A percentile compares a stretch with the other conserved stretches of the same genome.
These are phyloP conservation scores for Xylariaceae sp. DNA, from an alignment of 2,329 filamentous ascomycete species.

Conservation along the genomic window DNA sequence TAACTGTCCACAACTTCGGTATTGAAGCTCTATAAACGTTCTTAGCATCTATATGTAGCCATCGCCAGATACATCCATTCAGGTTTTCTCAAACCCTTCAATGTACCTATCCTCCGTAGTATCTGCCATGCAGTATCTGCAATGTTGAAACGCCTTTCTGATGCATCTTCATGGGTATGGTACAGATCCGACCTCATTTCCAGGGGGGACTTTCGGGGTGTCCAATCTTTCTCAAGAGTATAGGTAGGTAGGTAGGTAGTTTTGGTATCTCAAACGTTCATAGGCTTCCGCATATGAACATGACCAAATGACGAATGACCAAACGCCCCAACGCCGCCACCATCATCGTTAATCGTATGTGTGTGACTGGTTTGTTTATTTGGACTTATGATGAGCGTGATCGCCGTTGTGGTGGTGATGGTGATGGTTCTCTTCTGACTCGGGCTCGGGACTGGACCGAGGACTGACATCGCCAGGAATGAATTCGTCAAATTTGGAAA, in stretches of 20 bases:
- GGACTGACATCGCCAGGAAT: slow-evolving; percentile 59
- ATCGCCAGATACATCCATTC: neutral
- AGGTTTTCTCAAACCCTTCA: neutral
- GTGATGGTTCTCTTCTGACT: slow-evolving; percentile 46
- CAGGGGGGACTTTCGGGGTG: neutral
- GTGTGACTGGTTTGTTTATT: slow-evolving; percentile 13
- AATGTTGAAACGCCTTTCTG: slow-evolving; percentile 17
- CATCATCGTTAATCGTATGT: neutral
- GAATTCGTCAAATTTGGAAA: slow-evolving; percentile 70
- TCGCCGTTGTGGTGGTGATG: slow-evolving; percentile 36
- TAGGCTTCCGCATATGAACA: slow-evolving; percentile 10
- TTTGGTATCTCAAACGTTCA: slow-evolving; percentile 17
- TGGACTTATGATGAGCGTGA: slow-evolving; percentile 18
- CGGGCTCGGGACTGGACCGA: slow-evolving; percentile 54
- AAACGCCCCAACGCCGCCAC: slow-evolving; percentile 28
- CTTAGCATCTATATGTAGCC: neutral
- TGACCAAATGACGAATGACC: slow-evolving; percentile 6
- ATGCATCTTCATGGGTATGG: slow-evolving; percentile 23
- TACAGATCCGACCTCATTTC: slow-evolving; percentile 23
- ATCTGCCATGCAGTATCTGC: slow-evolving; percentile 4
- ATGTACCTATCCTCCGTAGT: neutral
- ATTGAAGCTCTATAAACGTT: too few relatives aligned
- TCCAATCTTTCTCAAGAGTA: slow-evolving; percentile 5
- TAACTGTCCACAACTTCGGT: too few relatives aligned
- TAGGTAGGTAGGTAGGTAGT: neutral